These are phyloP conservation scores for Arachis monticola DNA, from an alignment of 331 rosid species.

Conservation along the genomic window DNA sequence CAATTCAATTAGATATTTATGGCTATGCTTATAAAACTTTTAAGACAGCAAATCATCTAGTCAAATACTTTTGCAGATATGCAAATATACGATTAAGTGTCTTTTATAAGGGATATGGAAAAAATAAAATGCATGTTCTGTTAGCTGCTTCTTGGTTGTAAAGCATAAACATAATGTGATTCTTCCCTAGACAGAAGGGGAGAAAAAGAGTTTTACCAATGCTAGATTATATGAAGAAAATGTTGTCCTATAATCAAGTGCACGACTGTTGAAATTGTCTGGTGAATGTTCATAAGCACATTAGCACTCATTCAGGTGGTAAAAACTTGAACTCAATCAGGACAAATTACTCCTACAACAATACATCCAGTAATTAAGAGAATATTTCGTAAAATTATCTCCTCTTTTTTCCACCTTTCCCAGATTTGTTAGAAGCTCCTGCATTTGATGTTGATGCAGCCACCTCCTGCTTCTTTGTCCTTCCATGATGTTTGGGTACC, in stretches of 20 bases:
- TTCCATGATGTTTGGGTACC: slow-evolving; percentile 60
- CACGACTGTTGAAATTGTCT: neutral
- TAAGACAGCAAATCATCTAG: no score
- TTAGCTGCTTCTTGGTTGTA: no score
- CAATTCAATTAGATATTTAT: no score
- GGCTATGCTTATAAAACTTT: no score
- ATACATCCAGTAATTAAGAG: slow-evolving; percentile 11
- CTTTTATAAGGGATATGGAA: no score
- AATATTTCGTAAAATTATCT: slow-evolving; percentile 38
- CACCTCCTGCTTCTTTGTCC: slow-evolving; percentile 59
- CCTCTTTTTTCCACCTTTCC: slow-evolving; percentile 57
- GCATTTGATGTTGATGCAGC: slow-evolving; percentile 47
- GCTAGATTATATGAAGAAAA: neutral
- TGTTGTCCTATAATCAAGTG: neutral
- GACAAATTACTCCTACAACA: slow-evolving; percentile 24
- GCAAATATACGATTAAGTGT: no score
- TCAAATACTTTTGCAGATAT: no score
- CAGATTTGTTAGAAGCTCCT: slow-evolving; percentile 57
- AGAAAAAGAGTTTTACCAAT: neutral
- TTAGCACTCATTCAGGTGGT: neutral
- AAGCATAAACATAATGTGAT: neutral
- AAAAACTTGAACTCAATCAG: neutral
- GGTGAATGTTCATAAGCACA: neutral
- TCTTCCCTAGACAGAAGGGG: neutral
- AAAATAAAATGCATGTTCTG: no score